Base-by-base conservation (phyloP, 2,329 filamentous ascomycete genomes). In the Clarireedia monteithiana region DNA sequence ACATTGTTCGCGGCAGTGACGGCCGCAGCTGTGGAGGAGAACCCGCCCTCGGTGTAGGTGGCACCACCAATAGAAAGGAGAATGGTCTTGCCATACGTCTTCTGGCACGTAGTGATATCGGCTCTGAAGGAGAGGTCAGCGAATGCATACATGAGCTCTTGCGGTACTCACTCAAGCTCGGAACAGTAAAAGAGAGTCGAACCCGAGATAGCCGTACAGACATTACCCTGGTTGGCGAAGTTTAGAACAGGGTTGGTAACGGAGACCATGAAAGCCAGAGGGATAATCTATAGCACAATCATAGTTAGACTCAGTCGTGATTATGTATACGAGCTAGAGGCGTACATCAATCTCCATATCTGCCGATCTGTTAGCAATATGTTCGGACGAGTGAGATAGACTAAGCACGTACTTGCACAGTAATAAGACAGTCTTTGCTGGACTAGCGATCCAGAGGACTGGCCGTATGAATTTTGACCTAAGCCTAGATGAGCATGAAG, bases 41-140 rank as follows among this genome's bases (percentile, higher is more conserved):
- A 88, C 26, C 85, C 85, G 34, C 82, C 84, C 67, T 88, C 84
- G 17, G 74, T 81, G 69, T 88, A 88, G 1, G 84, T 85, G 2
- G 82, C 82, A 34, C 88, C 86, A 17, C 86, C 87, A 46, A 91
- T 75, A 2, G 86, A 89, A 9, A 91, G 75, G 46, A 89, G 68
- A 61, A 91, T 84, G 1, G 85, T 88, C 71, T 90, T 91, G 60
- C 79, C 79, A 59, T 82, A 72, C 5, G 68, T 71, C 14, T 70
- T 62, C 68, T 91, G 86, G 70, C 87, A 91, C 9, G 75, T 65
- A 58, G 73, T 69, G 62, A 82, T 81, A 59, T 81, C 79, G 42
- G 69, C 71, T 61, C 58, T 62, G n/a, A 34, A 36, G 50, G 52
- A 14, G 1, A 47, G 14, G 20, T 9, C 4, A 39, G 26, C 3